Evolutionary conservation across 2,329 filamentous ascomycete species (phyloP).

Genomic region (Tolypocladium sp.): DNA sequence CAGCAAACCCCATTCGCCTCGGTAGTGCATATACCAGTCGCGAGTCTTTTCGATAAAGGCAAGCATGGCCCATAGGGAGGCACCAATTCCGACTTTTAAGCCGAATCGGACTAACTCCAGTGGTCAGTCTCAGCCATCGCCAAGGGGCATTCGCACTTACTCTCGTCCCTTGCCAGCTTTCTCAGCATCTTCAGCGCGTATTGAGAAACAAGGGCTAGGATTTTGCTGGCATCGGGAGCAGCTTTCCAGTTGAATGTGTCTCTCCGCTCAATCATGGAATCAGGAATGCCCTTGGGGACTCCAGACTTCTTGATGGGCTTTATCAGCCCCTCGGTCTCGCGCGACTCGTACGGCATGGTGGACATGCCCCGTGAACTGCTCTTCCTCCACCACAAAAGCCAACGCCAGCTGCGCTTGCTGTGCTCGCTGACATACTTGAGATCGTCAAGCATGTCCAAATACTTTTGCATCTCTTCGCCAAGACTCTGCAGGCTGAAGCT

Average conservation of each 20-base stretch:
- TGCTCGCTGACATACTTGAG: conserved; percentile 60
- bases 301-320: conserved; percentile 36
- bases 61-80: conserved; percentile 72
- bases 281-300: conserved; percentile 39
- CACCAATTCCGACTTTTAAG: conserved; percentile 80
- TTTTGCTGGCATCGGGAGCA: conserved; percentile 27
- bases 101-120: conserved; percentile 51
- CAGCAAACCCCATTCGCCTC: conserved; percentile 89
- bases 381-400: conserved; percentile 64
- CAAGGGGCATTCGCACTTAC: conserved; percentile 18
- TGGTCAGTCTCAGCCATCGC: background rate
- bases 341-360: conserved; percentile 10
- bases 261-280: conserved; percentile 33
- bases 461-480: conserved; percentile 73
- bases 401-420: conserved; percentile 60
- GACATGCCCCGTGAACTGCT: conserved; percentile 4
- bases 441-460: conserved; percentile 72
- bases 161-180: conserved; percentile 38
- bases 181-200: conserved; percentile 29
- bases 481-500: conserved; percentile 81
- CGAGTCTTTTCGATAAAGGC: conserved; percentile 68
- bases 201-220: conserved; percentile 31
- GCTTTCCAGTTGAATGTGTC: conserved; percentile 41
- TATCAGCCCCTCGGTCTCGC: conserved; percentile 27
- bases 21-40: conserved; percentile 70